A percentile compares a stretch with the other conserved stretches of the same genome.
These are phyloP conservation scores for Ascochyta clinopodiicola DNA, from an alignment of 2,329 filamentous ascomycete genomes.

Conservation along the genomic window DNA sequence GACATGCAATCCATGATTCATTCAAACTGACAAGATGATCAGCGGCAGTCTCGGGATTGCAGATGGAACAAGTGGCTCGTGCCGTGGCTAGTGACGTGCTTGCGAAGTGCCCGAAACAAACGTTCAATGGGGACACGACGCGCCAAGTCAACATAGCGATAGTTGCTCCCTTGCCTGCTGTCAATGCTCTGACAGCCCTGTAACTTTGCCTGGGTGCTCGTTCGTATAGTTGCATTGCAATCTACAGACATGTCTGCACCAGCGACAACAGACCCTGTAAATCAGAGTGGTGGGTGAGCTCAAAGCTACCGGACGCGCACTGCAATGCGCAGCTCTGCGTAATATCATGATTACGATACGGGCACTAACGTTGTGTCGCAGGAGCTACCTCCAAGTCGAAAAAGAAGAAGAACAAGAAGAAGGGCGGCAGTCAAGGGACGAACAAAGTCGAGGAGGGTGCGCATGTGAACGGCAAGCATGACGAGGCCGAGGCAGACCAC, in stretches of 20 bases:
- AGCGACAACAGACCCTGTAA: conserved; percentile 37
- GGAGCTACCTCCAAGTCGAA: conserved; percentile 45
- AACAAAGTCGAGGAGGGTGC: conserved; percentile 36
- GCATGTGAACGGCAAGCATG: conserved; percentile 35
- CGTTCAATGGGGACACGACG: conserved; percentile 41
- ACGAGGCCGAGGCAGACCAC: conserved; percentile 33
- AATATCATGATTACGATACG: background rate
- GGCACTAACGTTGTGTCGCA: conserved; percentile 28
- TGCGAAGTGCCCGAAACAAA: conserved; percentile 31
- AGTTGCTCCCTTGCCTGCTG: conserved; percentile 32
- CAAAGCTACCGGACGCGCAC: conserved; percentile 25
- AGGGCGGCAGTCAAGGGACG: conserved; percentile 26
- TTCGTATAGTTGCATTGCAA: background rate
- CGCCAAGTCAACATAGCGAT: conserved; percentile 43
- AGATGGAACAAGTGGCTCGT: conserved; percentile 19
- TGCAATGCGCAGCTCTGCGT: conserved; percentile 7
- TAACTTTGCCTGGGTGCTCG: conserved; percentile 4
- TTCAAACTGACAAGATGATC: background rate
- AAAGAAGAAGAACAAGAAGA: conserved; percentile 52
- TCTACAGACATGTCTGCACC: conserved; percentile 38
- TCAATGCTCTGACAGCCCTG: conserved; percentile 17
- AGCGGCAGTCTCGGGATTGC: conserved; percentile 1
- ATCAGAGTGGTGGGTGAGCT: conserved; percentile 46
- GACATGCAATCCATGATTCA: background rate
- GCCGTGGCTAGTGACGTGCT: conserved; percentile 36